A percentile compares a stretch with the other conserved stretches of the same genome.
These are phyloP conservation scores for Arachis stenosperma DNA, from an alignment of 306 rosid genomes.

Conservation along the genomic window DNA sequence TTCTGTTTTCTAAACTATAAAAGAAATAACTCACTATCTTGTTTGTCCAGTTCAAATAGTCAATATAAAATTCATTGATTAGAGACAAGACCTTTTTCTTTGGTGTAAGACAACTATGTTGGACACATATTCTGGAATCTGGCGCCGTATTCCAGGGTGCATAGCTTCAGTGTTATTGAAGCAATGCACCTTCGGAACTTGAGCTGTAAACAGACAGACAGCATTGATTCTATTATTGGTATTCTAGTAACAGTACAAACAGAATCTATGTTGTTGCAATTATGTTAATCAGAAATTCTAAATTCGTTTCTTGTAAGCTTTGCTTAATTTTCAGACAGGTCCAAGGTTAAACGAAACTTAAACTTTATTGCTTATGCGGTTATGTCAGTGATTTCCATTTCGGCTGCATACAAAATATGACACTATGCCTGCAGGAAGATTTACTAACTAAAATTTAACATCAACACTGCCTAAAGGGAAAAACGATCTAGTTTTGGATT, in stretches of 20 bases:
- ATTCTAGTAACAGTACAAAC: constrained; percentile 18
- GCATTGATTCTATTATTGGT: neutral
- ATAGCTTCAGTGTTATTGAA: constrained; percentile 21
- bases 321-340: neutral
- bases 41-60: constrained; percentile 27
- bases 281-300: neutral
- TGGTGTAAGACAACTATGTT: neutral
- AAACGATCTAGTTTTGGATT: neutral
- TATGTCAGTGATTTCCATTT: constrained; percentile 13
- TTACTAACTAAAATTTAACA: neutral
- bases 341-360: neutral
- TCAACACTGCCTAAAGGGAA: neutral
- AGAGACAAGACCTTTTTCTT: neutral
- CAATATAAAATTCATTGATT: neutral
- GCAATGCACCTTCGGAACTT: constrained; percentile 10
- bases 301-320: constrained; percentile 13
- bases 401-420: neutral
- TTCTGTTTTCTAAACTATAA: neutral
- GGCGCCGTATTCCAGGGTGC: constrained; percentile 11
- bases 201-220: constrained; percentile 24
- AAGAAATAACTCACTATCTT: neutral
- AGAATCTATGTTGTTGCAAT: neutral
- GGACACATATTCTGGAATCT: constrained; percentile 22
- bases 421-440: neutral
- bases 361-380: constrained; percentile 1